Conservation (phyloP, 179 eudicot species). For the Gypsophila paniculata region DNA sequence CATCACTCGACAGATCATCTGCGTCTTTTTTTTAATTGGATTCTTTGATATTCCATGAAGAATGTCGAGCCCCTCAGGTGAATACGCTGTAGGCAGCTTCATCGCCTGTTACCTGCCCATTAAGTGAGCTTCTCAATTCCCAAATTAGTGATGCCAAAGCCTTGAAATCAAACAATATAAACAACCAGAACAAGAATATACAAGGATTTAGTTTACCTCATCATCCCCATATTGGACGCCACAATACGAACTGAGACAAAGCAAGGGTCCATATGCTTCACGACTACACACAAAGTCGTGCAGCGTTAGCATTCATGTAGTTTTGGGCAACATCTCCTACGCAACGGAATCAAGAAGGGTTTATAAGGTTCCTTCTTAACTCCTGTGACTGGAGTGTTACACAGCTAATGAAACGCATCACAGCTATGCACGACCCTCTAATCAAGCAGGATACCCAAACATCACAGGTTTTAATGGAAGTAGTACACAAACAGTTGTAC, state of each 20-base stretch:
- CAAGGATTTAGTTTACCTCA: slow-evolving; percentile 39
- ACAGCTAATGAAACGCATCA: background rate
- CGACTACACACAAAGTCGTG: background rate
- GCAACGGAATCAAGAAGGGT: background rate
- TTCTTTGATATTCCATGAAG: too few relatives aligned
- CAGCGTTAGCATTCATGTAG: background rate
- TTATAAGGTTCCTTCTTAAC: background rate
- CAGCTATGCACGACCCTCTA: background rate
- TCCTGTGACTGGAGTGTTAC: background rate
- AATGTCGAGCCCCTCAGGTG: background rate
- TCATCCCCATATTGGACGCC: slow-evolving; percentile 85
- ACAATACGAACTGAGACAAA: slow-evolving; percentile 44
- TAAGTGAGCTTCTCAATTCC: background rate
- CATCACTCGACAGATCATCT: background rate
- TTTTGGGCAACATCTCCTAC: background rate
- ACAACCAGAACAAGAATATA: background rate
- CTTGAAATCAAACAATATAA: background rate
- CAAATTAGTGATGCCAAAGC: background rate
- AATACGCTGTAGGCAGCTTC: background rate
- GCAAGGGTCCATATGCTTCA: background rate
- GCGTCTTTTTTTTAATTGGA: background rate
- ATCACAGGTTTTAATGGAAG: too few relatives aligned
- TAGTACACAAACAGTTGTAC: background rate
- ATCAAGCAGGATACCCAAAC: too few relatives aligned
- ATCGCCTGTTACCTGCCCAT: background rate